Evolutionary conservation across 495 filamentous ascomycete genomes (phyloP), one percentile per base, ranked within the genome.

Genomic region (Tuber brumale): DNA sequence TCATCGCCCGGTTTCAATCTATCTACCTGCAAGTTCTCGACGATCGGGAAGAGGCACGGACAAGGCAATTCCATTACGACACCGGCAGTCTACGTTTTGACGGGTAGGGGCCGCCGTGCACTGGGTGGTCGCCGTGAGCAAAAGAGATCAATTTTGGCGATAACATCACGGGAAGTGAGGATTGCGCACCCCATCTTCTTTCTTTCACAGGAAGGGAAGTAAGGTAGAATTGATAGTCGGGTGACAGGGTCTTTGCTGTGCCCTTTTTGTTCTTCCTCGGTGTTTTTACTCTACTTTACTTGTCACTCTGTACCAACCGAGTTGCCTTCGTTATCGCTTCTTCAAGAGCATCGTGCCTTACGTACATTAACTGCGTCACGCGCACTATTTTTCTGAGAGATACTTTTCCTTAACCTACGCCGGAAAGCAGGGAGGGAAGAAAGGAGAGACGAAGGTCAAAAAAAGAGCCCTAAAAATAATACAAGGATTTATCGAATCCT

Each of bases 361-460:
- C 57, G n/a, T 66, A 66, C 70, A 72, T 77, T 79, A 80, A 79
- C 73, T 51, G 72, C 78, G 51, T 79, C 77, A 80, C 76, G 78
- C 76, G 76, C 73, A 69, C 73, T 79, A 69, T 73, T 75, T 79
- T 66, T 66, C 27, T 14, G 57, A 61, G 72, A 35, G 72, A 35
- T 70, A 73, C 35, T 23, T 57, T 76, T 8, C 37, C 69, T 43
- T 31, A 70, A 72, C 74, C 27, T 9, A 66, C 70, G 37, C 19
- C 71, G 74, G 76, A 74, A 42, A 48, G 14, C 76, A 39, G 69
- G 69, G 70, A 79, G 44, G 44, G 44, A 66, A 69, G 70, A 74
- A 78, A 72, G 21, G 44, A 45, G 23, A 46, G 69, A 35, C 41
- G 48, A 61, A 74, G 57, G 44, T 27, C 44, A 72, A 74, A 70